Evolutionary conservation across 306 rosid genomes (phyloP), one percentile per base, ranked within the genome.

Genomic region (Quercus ilex): DNA sequence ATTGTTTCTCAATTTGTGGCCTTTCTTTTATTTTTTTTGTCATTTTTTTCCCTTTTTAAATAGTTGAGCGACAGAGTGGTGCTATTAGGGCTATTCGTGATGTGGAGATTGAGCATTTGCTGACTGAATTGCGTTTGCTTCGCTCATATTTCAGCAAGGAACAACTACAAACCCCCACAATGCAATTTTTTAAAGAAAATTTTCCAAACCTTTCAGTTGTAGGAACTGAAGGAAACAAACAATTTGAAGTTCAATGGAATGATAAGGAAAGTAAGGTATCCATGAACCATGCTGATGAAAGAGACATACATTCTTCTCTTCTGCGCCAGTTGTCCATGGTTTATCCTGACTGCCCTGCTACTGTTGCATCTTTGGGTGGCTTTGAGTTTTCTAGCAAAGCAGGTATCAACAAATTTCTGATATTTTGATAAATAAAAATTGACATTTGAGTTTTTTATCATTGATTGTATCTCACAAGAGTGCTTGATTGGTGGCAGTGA

Each of bases 71-170:
- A 26, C 94, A 91, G 64, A 80, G 78, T 51, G 77, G 81, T 60
- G 94, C 95, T 30, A 89, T 91, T 77, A 92, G 90, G 83, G 97
- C 92, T 73, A 90, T 91, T 78, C 89, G 95, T 18, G 96, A 95
- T 31, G 90, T 92, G 62, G 93, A 95, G 78, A 79, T 88, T 15
- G 88, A 90, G 71, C 92, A 83, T 75, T 78, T 92, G 78, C 25
- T 90, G 77, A 92, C 92, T 4, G 92, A 90, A 43, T 57, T 95
- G 82, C 92, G 82, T 71, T 82, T 91, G 82, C 84, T 95, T 71
- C 90, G 92, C 23, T 87, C 98, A 1, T 74, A 80, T 83, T 91
- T 89, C 81, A 83, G 62, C 71, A 6, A 81, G 73, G 92, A 95
- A 55, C 90, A 95, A 69, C 90, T 83, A 43, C 85, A 65, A 79